Evolutionary conservation across 495 filamentous ascomycete genomes (phyloP).

Genomic region (Penicillium coprophilum): DNA sequence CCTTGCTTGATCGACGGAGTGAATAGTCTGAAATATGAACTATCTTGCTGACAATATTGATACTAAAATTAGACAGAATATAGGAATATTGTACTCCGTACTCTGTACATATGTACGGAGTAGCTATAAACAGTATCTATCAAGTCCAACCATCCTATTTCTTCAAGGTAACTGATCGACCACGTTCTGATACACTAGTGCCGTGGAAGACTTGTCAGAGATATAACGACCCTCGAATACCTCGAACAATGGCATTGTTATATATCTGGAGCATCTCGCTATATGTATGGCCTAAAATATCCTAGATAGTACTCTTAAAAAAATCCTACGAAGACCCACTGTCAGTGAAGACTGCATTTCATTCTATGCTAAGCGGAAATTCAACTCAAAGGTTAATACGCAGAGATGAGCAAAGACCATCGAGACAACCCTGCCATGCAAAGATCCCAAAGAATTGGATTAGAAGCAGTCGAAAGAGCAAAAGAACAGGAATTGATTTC

Average conservation of each 20-base stretch:
- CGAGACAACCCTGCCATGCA: constrained; percentile 4
- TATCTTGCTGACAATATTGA: neutral
- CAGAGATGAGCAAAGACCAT: constrained; percentile 1
- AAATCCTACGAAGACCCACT: neutral
- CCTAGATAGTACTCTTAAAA: neutral
- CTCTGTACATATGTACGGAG: neutral
- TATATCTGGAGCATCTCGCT: neutral
- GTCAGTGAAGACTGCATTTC: constrained; percentile 32
- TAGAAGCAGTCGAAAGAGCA: constrained; percentile 8
- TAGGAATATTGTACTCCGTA: neutral
- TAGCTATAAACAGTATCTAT: neutral
- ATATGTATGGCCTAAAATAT: neutral
- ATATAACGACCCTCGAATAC: neutral
- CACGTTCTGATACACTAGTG: neutral
- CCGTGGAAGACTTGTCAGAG: neutral
- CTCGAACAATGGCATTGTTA: too few species aligned
- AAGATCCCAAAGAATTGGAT: constrained; percentile 11
- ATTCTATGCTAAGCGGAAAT: constrained; percentile 22
- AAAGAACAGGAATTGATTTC: constrained; percentile 16
- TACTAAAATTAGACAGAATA: constrained; percentile 3
- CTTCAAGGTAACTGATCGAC: neutral
- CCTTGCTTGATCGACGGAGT: neutral
- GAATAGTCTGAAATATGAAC: neutral
- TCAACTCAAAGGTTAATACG: constrained; percentile 4
- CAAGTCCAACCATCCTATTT: neutral